Conservation (phyloP, 1,139 yeast species). For the Arxiozyma heterogenica region DNA sequence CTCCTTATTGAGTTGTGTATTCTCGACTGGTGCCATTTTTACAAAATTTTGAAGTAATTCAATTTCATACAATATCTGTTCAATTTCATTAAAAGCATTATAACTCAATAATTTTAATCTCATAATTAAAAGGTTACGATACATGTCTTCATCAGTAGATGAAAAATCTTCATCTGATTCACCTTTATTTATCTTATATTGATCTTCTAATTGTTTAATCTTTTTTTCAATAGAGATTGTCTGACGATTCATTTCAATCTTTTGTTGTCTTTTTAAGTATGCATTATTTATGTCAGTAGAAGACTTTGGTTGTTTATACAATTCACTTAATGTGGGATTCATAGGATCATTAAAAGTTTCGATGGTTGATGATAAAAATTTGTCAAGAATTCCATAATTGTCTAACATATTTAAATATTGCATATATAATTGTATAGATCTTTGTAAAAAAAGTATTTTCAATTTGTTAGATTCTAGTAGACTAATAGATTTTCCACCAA, state of each 20-base stretch:
- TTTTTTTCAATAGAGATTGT: conserved; percentile 47
- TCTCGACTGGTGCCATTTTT: conserved; percentile 11
- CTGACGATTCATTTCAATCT: conserved; percentile 57
- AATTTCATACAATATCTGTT: conserved; percentile 35
- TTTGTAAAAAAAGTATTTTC: conserved; percentile 37
- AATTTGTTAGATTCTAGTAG: conserved; percentile 7
- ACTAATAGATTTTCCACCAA: conserved; percentile 4
- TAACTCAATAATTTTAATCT: conserved; percentile 47
- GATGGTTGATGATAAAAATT: conserved; percentile 35
- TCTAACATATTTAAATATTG: conserved; percentile 38
- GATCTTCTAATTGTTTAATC: conserved; percentile 34
- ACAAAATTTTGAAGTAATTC: conserved; percentile 27
- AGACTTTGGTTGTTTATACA: conserved; percentile 22
- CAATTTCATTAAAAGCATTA: conserved; percentile 40
- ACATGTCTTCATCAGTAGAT: conserved; percentile 48
- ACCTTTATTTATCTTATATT: conserved; percentile 19
- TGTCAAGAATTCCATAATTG: conserved; percentile 37
- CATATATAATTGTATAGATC: conserved; percentile 36
- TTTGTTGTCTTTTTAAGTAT: conserved; percentile 52
- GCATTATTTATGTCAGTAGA: conserved; percentile 36
- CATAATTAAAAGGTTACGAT: conserved; percentile 46
- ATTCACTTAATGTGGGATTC: conserved; percentile 37
- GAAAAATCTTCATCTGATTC: conserved; percentile 25
- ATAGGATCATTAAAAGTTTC: conserved; percentile 34
- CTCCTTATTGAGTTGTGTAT: conserved; percentile 9